Evolutionary conservation across 305 asterid species (phyloP), one percentile per base, ranked within the genome.

Genomic region (Fraxinus floribunda): DNA sequence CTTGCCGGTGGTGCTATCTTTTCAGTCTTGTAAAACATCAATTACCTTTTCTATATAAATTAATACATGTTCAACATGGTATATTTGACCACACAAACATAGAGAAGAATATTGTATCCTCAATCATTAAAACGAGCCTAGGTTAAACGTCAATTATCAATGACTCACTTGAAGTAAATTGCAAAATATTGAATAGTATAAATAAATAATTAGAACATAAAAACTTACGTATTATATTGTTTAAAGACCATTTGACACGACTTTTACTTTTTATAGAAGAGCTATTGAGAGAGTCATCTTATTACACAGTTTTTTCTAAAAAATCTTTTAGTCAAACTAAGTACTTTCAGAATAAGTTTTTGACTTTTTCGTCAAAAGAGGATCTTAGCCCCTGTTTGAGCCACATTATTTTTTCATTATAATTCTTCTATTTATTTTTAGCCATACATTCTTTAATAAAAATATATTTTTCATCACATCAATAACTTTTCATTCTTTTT

Each of bases 1-100:
- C 1, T 87, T 81, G 83, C 88, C 88, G 81, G 83, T 71, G 82
- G 83, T 71, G 80, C 30, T 11, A 49, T 78, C 83, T 55, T 39
- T 46, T 46, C 57, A 46, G 5, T 44, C 55, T 44, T 44, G 5
- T 5, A 44, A 2, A 46, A 46, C 15, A 10, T 41, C 15, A 41
- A 10, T 41, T 41, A 11, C 5, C 55, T 44, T 44, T 10, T 11
- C 1, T 44, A 15, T 3, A 44, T 44, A 44, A 11, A 1, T 39
- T 39, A 39, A 34, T 39, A 39, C 3, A 8, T 39, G 16, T 41
- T 41, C 52, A 10, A 41, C 52, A 2, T 41, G 0, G 52, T 41
- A 3, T 41, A 57, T 20, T 57, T 7, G 8, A 5, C 9, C 11
- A 55, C 22, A 20, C 20, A 18, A 57, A 57, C 24, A 16, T 55